These are phyloP conservation scores for Mimosa pudica DNA, from an alignment of 306 rosid species.

Conservation along the genomic window DNA sequence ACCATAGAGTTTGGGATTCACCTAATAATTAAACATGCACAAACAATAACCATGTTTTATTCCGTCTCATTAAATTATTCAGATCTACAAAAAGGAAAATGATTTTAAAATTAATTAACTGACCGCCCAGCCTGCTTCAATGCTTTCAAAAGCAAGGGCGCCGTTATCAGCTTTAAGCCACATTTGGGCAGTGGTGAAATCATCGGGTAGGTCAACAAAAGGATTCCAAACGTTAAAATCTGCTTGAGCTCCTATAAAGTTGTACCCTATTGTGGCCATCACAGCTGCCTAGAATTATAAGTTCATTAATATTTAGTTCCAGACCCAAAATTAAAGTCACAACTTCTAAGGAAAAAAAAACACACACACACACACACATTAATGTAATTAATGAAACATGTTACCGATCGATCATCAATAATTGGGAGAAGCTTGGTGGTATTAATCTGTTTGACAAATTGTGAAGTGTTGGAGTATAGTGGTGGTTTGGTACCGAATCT, in stretches of 20 bases:
- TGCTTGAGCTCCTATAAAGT: slow-evolving; percentile 60
- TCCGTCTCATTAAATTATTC: neutral
- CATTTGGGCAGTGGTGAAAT: slow-evolving; percentile 66
- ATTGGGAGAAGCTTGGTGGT: neutral
- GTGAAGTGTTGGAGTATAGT: neutral
- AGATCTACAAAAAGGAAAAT: neutral
- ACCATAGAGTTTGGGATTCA: slow-evolving; percentile 62
- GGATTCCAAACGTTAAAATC: slow-evolving; percentile 71
- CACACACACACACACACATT: neutral
- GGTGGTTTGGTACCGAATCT: slow-evolving; percentile 49
- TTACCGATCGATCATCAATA: slow-evolving; percentile 47
- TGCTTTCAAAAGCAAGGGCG: slow-evolving; percentile 52
- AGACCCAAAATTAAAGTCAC: neutral
- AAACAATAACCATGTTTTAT: neutral
- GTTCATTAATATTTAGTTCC: neutral
- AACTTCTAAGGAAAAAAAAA: neutral
- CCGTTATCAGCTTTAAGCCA: slow-evolving; percentile 49
- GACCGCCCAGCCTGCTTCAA: slow-evolving; percentile 75
- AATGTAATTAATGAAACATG: neutral
- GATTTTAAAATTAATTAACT: neutral
- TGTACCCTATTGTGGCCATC: slow-evolving; percentile 48
- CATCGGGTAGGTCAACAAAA: slow-evolving; percentile 40
- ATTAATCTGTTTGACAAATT: neutral
- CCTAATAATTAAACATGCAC: slow-evolving; percentile 32
- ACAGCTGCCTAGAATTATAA: slow-evolving; percentile 41